phyloP scores from a whole-genome alignment of 495 filamentous ascomycete genomes.

The Penicillium canescens region DNA sequence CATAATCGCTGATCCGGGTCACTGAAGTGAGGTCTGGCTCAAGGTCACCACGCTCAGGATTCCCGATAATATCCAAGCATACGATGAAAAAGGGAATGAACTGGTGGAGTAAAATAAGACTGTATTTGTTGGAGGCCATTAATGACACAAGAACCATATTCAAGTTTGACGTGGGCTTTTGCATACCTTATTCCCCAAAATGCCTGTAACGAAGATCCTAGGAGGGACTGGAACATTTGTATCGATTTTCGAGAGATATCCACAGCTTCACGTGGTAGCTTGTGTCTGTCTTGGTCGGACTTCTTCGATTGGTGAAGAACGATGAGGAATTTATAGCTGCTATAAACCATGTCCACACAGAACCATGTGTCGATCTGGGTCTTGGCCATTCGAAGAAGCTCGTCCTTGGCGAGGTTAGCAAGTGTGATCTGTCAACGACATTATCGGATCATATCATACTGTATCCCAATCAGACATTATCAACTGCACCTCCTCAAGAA shows the following conservation, averaged over 20 bases:
- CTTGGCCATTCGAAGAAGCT: constrained; percentile 12
- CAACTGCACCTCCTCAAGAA: constrained; percentile 13
- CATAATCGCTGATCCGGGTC: constrained; percentile 9
- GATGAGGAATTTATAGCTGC: constrained; percentile 23
- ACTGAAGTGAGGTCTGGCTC: constrained; percentile 9
- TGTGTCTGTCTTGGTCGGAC: neutral
- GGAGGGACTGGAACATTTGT: too few species aligned
- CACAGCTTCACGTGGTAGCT: constrained; percentile 1
- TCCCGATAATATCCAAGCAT: constrained; percentile 8
- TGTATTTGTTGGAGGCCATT: neutral
- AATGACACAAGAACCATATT: too few species aligned
- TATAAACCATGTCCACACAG: constrained; percentile 20
- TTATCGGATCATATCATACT: constrained; percentile 1
- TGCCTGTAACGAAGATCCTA: too few species aligned
- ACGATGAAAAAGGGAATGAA: constrained; percentile 16
- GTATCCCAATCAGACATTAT: constrained; percentile 18
- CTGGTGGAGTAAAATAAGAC: constrained; percentile 16
- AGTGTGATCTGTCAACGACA: neutral
- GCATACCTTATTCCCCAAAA: too few species aligned
- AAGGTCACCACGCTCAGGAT: neutral
- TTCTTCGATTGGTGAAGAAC: constrained; percentile 18
- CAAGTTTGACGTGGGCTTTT: too few species aligned
- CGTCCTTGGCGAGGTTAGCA: constrained; percentile 8
- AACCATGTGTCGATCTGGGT: constrained; percentile 20
- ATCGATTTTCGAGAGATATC: neutral